Evolutionary conservation across 1,284 basidiomycete genomes (phyloP), one percentile per base, ranked within the genome.

Genomic region (Fistulinella staudtii): DNA sequence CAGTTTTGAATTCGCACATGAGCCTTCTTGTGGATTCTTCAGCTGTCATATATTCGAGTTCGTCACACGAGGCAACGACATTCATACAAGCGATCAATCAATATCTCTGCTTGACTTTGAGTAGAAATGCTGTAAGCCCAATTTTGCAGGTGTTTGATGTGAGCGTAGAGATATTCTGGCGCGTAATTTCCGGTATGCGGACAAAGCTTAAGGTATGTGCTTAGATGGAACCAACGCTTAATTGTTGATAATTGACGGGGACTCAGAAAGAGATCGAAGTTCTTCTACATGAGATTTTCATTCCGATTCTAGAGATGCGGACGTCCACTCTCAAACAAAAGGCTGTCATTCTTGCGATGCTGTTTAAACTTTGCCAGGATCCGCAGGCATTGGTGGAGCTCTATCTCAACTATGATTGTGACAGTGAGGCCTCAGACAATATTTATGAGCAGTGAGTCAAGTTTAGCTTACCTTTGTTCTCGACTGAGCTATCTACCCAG

Each of bases 261-360:
- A n/a, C n/a, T n/a, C 60, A 93, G 91, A 98, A 98, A 88, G 97
- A 99, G 70, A 98, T 99, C 52, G 96, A 98, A 66, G 94, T 99
- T 29, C 75, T 99, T 25, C 69, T 99, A 44, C 96, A 97, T 62
- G 96, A 99, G 64, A 99, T 99, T 57, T 99, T 99, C 72, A 83
- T 99, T 47, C 96, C 96, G 2, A 97, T 99, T 41, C 73, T 99
- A 40, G 96, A 99, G 71, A 98, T 99, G 94, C 85, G 88, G 58
- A 97, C 89, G 17, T 92, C 95, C 9, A 96, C 94, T 0, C 72
- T 96, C 42, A 92, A 91, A 60, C 96, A 97, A 63, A 97, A 98
- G 69, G 88, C 86, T 5, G 82, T 92, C 39, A 87, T 97, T 45
- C 75, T 97, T 39, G 83, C 80, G 33, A 91, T 94, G 77, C 68